Evolutionary conservation across 805 yeast species (phyloP).

Genomic region (Starmerella ratchasimensis): DNA sequence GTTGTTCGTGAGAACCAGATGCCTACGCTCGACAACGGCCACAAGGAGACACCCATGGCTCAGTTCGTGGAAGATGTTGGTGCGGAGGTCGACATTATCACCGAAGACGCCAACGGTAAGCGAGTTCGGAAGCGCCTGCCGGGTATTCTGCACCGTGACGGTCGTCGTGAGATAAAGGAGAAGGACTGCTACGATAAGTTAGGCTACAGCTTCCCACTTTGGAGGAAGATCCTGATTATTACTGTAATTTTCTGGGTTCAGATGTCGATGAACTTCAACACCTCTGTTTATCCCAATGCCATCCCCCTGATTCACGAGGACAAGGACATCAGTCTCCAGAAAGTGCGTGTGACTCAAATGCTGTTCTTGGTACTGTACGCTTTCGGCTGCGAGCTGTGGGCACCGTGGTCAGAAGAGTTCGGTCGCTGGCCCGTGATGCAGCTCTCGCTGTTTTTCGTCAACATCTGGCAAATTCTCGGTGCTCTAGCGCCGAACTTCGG

Average conservation of each 20-base stretch:
- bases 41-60: constrained; percentile 9
- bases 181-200: constrained; percentile 29
- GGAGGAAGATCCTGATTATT: constrained; percentile 29
- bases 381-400: constrained; percentile 41
- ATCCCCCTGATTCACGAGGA: constrained; percentile 32
- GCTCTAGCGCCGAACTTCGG: constrained; percentile 44
- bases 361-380: constrained; percentile 44
- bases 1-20: constrained; percentile 1
- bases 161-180: constrained; percentile 21
- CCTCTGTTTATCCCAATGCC: constrained; percentile 30
- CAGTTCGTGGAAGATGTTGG: constrained; percentile 13
- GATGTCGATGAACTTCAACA: constrained; percentile 32
- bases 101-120: constrained; percentile 4
- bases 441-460: constrained; percentile 36
- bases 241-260: constrained; percentile 30
- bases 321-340: constrained; percentile 29
- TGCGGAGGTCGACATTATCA: constrained; percentile 12
- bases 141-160: constrained; percentile 13
- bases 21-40: constrained; percentile 3
- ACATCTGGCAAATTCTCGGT: constrained; percentile 37
- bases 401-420: constrained; percentile 55
- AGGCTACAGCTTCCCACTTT: constrained; percentile 27
- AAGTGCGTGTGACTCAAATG: constrained; percentile 32
- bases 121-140: constrained; percentile 8
- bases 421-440: constrained; percentile 51